A percentile compares a stretch with the other conserved stretches of the same genome.
These are phyloP conservation scores for Emergomyces africanus DNA, from an alignment of 2,329 filamentous ascomycete species.

Conservation along the genomic window DNA sequence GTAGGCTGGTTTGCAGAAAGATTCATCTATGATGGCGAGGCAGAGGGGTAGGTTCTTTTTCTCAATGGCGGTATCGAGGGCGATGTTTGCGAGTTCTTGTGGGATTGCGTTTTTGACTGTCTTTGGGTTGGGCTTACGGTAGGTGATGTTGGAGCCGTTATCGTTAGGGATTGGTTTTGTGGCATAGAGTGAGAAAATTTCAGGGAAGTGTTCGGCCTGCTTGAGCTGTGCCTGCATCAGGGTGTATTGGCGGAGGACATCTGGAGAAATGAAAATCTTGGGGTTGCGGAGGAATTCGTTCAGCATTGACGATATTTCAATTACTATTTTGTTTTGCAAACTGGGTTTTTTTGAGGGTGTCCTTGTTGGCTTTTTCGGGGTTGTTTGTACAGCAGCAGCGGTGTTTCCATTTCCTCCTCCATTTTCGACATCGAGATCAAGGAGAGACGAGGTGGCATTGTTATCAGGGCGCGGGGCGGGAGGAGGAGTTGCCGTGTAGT, in stretches of 20 bases:
- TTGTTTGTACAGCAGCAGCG: conserved; percentile 17
- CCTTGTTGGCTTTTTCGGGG: conserved; percentile 12
- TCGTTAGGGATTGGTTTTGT: conserved; percentile 62
- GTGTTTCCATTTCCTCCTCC: conserved; percentile 2
- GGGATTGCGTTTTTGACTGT: conserved; percentile 60
- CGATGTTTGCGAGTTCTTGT: conserved; percentile 53
- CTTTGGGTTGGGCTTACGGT: conserved; percentile 52
- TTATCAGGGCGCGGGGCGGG: conserved; percentile 16
- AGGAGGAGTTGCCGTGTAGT: conserved; percentile 11
- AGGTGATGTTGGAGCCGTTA: conserved; percentile 46
- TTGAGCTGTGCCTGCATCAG: conserved; percentile 60
- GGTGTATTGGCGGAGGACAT: conserved; percentile 62
- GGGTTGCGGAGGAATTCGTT: conserved; percentile 60
- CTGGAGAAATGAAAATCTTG: conserved; percentile 65
- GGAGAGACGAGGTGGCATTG: conserved; percentile 28
- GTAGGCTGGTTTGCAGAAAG: conserved; percentile 33
- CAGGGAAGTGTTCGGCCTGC: conserved; percentile 62
- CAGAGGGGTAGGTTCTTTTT: conserved; percentile 66
- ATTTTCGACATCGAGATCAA: conserved; percentile 22
- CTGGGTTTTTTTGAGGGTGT: conserved; percentile 15
- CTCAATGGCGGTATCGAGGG: conserved; percentile 67
- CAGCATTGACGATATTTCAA: conserved; percentile 42
- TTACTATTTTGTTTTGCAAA: conserved; percentile 25
- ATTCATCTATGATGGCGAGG: conserved; percentile 61
- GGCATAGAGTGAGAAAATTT: conserved; percentile 69